Percentiles rank a stretch among this genome's conserved stretches.
phyloP scores from a whole-genome alignment of 1,284 basidiomycete species.

The Malassezia slooffiae region DNA sequence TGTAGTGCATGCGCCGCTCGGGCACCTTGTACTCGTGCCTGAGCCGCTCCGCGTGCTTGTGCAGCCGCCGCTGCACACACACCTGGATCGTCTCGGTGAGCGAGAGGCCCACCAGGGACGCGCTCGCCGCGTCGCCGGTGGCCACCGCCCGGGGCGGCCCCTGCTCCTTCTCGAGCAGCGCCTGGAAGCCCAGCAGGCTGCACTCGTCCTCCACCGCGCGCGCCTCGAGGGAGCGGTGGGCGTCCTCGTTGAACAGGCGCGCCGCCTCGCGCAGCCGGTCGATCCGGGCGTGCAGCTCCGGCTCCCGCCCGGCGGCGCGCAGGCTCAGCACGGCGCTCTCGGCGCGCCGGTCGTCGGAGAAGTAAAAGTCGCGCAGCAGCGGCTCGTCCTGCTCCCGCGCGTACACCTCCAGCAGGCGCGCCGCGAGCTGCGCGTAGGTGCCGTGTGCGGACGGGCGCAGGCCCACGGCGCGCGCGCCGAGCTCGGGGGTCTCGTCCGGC shows the following conservation, averaged over 20 bases:
- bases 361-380: constrained; percentile 90
- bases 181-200: constrained; percentile 66
- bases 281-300: constrained; percentile 14
- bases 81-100: constrained; percentile 35
- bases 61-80: constrained; percentile 28
- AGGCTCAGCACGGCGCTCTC: constrained; percentile 78
- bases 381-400: constrained; percentile 57
- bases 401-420: constrained; percentile 37
- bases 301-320: constrained; percentile 53
- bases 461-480: constrained; percentile 2
- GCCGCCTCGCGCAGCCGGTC: constrained; percentile 65
- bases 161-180: constrained; percentile 70
- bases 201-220: constrained; percentile 82
- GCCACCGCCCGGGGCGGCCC: background rate
- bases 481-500: no score
- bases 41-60: constrained; percentile 36
- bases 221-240: constrained; percentile 1
- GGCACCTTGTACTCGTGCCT: constrained; percentile 38
- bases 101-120: constrained; percentile 21
- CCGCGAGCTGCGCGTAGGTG: constrained; percentile 26
- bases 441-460: constrained; percentile 16
- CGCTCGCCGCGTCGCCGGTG: background rate
- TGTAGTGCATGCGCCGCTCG: constrained; percentile 31
- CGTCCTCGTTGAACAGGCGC: constrained; percentile 72
- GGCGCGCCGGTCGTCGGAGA: constrained; percentile 86